phyloP scores from a whole-genome alignment of 192 early-diverging fungal genomes.

The Coemansia sp. region DNA sequence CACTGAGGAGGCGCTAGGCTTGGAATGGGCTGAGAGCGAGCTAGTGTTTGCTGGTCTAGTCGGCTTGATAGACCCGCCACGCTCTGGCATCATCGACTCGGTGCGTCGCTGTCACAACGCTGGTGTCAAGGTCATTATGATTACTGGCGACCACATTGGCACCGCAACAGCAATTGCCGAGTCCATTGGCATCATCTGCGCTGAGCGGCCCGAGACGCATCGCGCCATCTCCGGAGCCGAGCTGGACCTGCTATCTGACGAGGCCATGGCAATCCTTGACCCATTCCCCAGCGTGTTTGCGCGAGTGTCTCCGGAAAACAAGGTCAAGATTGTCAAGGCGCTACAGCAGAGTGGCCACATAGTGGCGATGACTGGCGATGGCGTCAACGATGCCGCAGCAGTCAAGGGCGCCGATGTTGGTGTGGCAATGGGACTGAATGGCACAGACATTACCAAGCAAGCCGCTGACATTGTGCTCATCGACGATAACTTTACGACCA shows the following conservation, averaged over 20 bases:
- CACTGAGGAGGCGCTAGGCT: conserved; percentile 30
- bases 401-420: conserved; percentile 96
- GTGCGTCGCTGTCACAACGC: conserved; percentile 83
- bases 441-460: conserved; percentile 98
- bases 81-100: conserved; percentile 76
- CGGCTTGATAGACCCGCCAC: conserved; percentile 92
- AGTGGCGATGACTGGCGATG: conserved; percentile 96
- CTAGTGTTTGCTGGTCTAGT: conserved; percentile 87
- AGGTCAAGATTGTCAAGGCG: conserved; percentile 91
- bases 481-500: conserved; percentile 95
- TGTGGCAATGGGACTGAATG: conserved; percentile 94
- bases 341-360: conserved; percentile 74
- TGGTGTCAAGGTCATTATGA: conserved; percentile 95
- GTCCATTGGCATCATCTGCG: conserved; percentile 82
- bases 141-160: conserved; percentile 93
- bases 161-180: conserved; percentile 92
- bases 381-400: conserved; percentile 94
- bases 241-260: conserved; percentile 87
- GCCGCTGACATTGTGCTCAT: conserved; percentile 95
- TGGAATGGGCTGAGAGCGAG: conserved; percentile 62
- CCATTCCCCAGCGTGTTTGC: conserved; percentile 97
- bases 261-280: conserved; percentile 71
- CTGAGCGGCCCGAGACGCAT: conserved; percentile 52
- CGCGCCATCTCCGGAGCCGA: conserved; percentile 87
- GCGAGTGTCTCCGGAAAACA: conserved; percentile 93